Evolutionary conservation across 257 asterid species (phyloP), one percentile per base, ranked within the genome.

Genomic region (Rubia yunnanensis): DNA sequence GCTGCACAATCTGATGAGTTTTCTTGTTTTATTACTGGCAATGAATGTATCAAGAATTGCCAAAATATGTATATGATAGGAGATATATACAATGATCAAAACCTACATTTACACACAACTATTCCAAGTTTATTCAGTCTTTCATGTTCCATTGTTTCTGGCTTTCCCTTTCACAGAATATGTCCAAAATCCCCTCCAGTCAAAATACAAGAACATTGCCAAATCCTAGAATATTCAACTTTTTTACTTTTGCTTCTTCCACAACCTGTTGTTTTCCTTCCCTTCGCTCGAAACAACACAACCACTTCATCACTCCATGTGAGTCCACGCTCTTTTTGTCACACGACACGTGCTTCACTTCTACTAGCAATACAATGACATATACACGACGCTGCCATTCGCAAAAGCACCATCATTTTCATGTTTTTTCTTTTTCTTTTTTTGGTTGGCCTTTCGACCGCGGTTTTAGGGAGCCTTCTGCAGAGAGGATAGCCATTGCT

Each of bases 401-500:
- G 38, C 23, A 34, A 18, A 41, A 57, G 23, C 14, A 30, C 22
- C 30, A 50, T 13, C 28, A 63, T 63, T 64, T 50, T 17, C 7
- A 0, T 2, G n/a, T 38, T 44, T 34, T 32, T 30, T 39, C 24
- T 17, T 41, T n/a, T 23, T 34, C 3, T 65, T 39, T 17, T 44
- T 15, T 18, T 17, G 10, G 13, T 31, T 11, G 18, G 30, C 31
- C 14, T 13, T 35, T 67, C 11, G 27, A 13, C 6, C 0, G 28
- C 18, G 66, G 17, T 35, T 49, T 65, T 74, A 20, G 69, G 76
- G 74, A 64, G n/a, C 31, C 28, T 64, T 74, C 61, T 65, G 76
- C 49, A 76, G 75, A 28, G 76, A 79, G 28, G 84, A 76, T 22
- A 76, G 82, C 84, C 84, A 82, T 50, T 76, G 80, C 68, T 79